Evolutionary conservation across 495 filamentous ascomycete genomes (phyloP), one percentile per base, ranked within the genome.

Genomic region (Chaetomidium leptoderma): DNA sequence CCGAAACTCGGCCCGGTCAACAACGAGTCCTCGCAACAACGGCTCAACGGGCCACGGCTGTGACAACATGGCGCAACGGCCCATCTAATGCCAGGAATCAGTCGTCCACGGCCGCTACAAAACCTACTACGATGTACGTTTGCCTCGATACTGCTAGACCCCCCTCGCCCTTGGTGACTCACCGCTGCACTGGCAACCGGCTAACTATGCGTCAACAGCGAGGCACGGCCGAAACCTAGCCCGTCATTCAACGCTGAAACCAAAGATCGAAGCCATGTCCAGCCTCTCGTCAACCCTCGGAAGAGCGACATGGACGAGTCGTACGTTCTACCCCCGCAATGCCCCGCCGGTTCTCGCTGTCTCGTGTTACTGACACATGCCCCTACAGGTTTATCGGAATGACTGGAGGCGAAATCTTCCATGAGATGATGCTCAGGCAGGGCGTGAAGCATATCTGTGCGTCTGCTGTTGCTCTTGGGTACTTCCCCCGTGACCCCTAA

Each of bases 391-490:
- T 98, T 76, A 89, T 97, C 69, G 95, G 95, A 32, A 89, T 90
- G 78, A 95, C 81, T 48, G 95, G 95, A 71, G 93, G 93, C 67
- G 86, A 96, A 70, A 97, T 98, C 60, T 96, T 98, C 78, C 91
- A 98, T 66, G 92, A 98, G 74, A 97, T 98, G 93, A 96, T 98
- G 90, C 81, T 91, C 39, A 78, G 93, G 66, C 90, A 92, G 60
- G 83, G 78, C 59, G 95, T 98, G 29, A 92, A 96, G 77, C 89
- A 95, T 72, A 78, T 97, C 66, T 95, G 89, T 91, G 77, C 71
- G 86, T 88, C 65, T 44, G 24, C 44, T 46, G 30, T 63, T 57
- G 37, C 35, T 55, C 24, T 52, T 21, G 37, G 6, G 19, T 44
- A 24, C 40, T n/a, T n/a, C n/a, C n/a, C n/a, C 21, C 21, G 6